phyloP scores from a whole-genome alignment of 108 stramenopile species.

The Cyclotella sp. region DNA sequence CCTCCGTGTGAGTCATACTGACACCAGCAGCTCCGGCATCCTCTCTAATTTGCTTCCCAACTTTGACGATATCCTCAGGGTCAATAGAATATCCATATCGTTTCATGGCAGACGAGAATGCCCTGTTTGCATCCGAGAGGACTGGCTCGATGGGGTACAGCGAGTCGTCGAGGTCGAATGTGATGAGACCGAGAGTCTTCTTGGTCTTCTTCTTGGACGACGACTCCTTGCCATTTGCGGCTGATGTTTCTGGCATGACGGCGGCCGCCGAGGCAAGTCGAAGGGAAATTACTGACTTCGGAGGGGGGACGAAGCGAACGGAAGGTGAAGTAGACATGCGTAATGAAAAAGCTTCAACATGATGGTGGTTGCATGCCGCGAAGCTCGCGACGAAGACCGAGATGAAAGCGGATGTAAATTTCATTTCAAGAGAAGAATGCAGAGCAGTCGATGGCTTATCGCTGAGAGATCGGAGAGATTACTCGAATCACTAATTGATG shows the following conservation, averaged over 20 bases:
- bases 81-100: constrained; percentile 72
- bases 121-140: constrained; percentile 76
- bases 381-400: constrained; percentile 1
- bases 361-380: neutral
- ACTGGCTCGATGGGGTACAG: constrained; percentile 81
- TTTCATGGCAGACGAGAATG: constrained; percentile 77
- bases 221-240: neutral
- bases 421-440: neutral
- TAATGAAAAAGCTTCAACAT: constrained; percentile 17
- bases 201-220: constrained; percentile 16
- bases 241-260: constrained; percentile 9
- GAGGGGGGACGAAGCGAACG: constrained; percentile 23
- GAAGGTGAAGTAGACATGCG: constrained; percentile 13
- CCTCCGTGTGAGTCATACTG: constrained; percentile 83
- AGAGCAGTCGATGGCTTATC: no score
- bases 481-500: no score
- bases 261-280: constrained; percentile 35
- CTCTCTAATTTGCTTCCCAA: constrained; percentile 72
- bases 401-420: constrained; percentile 4
- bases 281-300: constrained; percentile 34
- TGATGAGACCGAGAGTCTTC: constrained; percentile 70
- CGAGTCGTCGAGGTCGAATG: constrained; percentile 91
- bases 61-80: constrained; percentile 75
- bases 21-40: constrained; percentile 65
- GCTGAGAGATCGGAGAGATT: no score